Base-by-base conservation (phyloP, 2,329 filamentous ascomycete species). In the Aspergillus alliaceus region DNA sequence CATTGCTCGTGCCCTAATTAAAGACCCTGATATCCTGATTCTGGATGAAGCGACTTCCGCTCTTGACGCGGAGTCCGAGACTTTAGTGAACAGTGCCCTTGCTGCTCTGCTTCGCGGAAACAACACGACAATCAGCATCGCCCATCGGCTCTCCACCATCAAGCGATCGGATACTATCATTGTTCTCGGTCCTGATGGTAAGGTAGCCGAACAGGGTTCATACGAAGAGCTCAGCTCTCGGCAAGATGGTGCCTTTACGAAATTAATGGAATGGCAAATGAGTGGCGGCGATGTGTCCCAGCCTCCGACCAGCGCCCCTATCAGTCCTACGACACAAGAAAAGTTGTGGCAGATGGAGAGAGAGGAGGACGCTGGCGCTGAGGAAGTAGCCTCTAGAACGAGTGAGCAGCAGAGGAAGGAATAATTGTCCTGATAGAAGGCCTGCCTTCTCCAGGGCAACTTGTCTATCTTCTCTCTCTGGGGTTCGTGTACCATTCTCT, bases 211-310 rank as follows among this genome's bases (percentile, higher is more conserved):
- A 74, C 90, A 90, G 62, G 95, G 95, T 56, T 89, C 88, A 57
- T 99, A 96, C 72, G 78, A 82, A 24, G 84, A 91, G 62, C 83
- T 99, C 22, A 90, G 88, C 52, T 80, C 84, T 5, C 86, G 91
- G 58, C 83, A 84, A 15, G 80, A 89, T 9, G 96, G 93, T 52
- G 91, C 93, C 2, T 99, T 99, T 71, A 93, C 88, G 66, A 95
- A 90, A 77, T 81, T 99, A 53, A 99, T 99, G 95, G 93, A 98
- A 76, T 98, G 93, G 93, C 95, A 99, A 77, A 90, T 98, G 86
- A 95, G 84, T 66, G 93, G 93, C 12, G 89, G 90, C 8, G 91
- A 96, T 32, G 60, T 60, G 11, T 25, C 64, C 25, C 55, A 72
- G 58, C 61, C 72, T 53, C 59, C 67, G 24, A 44, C 61, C 39